phyloP scores from a whole-genome alignment of 768 basidiomycete species.

The Panellus pusillus region DNA sequence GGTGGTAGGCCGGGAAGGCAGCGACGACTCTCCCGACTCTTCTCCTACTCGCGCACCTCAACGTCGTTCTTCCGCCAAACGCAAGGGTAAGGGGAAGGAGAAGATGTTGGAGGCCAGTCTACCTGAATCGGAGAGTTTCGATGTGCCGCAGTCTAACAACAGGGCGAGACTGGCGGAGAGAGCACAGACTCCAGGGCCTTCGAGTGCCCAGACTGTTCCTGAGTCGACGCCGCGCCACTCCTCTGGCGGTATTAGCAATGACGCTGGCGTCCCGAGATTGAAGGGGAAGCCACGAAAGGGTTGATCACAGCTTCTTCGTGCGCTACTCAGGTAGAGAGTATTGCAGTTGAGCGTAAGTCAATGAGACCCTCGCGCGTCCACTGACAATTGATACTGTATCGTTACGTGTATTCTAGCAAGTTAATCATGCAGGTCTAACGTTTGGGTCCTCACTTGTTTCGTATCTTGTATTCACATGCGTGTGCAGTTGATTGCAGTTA shows the following conservation, averaged over 20 bases:
- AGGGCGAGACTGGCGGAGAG: background rate
- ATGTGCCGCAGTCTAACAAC: background rate
- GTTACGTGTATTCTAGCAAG: too few species aligned
- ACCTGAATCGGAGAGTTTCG: conserved; percentile 1
- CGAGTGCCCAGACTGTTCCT: background rate
- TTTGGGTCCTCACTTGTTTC: too few species aligned
- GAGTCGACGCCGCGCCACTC: background rate
- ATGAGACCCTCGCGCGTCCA: too few species aligned
- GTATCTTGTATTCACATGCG: background rate
- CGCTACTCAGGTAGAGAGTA: too few species aligned
- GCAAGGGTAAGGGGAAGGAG: conserved; percentile 5
- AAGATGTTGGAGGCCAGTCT: background rate
- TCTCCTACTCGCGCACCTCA: background rate
- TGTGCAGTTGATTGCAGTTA: too few species aligned
- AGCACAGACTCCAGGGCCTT: conserved; percentile 14
- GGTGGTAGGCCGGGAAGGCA: background rate
- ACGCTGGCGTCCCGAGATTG: background rate
- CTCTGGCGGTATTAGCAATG: background rate
- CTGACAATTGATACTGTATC: too few species aligned
- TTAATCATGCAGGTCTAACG: too few species aligned
- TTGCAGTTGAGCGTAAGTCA: too few species aligned
- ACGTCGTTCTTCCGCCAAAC: background rate
- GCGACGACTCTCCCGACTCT: background rate
- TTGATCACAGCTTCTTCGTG: too few species aligned
- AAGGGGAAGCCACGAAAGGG: conserved; percentile 5